Evolutionary conservation across 441 rosid genomes (phyloP), one percentile per base, ranked within the genome.

Genomic region (Pelargonium hybrid): DNA sequence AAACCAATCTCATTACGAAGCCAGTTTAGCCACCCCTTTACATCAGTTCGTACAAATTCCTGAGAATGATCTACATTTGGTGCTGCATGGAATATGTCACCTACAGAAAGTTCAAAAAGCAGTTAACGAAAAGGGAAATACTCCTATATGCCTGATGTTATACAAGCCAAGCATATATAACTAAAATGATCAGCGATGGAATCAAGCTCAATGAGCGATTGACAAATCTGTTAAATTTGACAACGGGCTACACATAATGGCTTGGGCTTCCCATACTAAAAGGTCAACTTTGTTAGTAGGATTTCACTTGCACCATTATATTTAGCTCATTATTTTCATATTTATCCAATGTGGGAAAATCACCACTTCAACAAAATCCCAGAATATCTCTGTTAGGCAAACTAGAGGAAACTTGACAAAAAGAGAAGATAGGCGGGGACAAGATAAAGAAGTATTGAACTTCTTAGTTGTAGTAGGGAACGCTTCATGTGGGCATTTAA

Each of bases 71-170:
- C 87, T 70, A 84, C 25, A 31, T 82, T 82, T 63, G 85, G 86
- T 26, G 85, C 87, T 5, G 83, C 86, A 74, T 82, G 85, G 71
- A 84, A 84, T 68, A 82, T 72, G 56, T 84, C 84, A 66, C 87
- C 84, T 84, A 70, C 71, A 73, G n/a, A 21, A 21, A 69, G 29
- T 8, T 39, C 20, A 48, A 13, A 64, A 34, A 21, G 39, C 48
- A 68, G 67, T 63, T 74, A 56, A 15, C 20, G 65, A 7, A 45
- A 15, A 45, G 52, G 52, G 11, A 45, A 45, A 1, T 0, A 45
- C 1, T 45, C 52, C 11, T 1, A 11, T 45, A 0, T 45, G 15
- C 50, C n/a, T 23, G 23, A 25, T 26, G 14, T 25, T 56, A 18
- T 6, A 62, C 23, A 59, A 23, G 65, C 65, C 25, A 59, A 59